Percentiles rank a stretch among this genome's conserved stretches.
Evolutionary conservation across 306 rosid species (phyloP).

Genomic region (Quercus bicolor): DNA sequence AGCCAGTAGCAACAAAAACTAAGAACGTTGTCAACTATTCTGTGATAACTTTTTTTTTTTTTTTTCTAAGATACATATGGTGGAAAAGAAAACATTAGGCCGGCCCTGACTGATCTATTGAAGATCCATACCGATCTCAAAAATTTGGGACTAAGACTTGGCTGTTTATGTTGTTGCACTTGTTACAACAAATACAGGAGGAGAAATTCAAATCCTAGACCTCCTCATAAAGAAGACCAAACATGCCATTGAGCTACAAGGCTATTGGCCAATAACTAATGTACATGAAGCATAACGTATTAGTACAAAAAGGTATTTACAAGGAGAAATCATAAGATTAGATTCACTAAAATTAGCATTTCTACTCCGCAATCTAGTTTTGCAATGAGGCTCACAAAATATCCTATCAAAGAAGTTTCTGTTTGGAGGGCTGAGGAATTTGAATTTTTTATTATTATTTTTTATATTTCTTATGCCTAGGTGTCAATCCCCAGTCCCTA

Average conservation of each 20-base stretch:
- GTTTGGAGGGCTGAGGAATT: background rate
- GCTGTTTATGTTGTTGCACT: too few species aligned
- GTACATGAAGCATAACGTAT: background rate
- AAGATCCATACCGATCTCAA: too few species aligned
- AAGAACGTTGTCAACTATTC: background rate
- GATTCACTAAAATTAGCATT: background rate
- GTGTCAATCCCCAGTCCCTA: background rate
- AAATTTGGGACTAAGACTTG: too few species aligned
- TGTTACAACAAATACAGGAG: too few species aligned
- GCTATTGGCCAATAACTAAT: background rate
- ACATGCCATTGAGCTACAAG: too few species aligned
- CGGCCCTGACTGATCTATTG: too few species aligned
- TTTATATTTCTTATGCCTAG: background rate
- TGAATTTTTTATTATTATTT: background rate
- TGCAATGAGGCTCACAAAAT: background rate
- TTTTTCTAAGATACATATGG: too few species aligned
- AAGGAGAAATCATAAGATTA: background rate
- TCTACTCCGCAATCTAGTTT: background rate
- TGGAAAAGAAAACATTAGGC: too few species aligned
- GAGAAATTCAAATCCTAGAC: too few species aligned
- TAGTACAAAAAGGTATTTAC: background rate
- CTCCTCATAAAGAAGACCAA: too few species aligned
- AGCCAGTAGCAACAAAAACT: background rate
- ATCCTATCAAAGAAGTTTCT: background rate
- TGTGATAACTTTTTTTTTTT: background rate